These are phyloP conservation scores for Boletus speciosus DNA, from an alignment of 768 basidiomycete genomes.

Conservation along the genomic window DNA sequence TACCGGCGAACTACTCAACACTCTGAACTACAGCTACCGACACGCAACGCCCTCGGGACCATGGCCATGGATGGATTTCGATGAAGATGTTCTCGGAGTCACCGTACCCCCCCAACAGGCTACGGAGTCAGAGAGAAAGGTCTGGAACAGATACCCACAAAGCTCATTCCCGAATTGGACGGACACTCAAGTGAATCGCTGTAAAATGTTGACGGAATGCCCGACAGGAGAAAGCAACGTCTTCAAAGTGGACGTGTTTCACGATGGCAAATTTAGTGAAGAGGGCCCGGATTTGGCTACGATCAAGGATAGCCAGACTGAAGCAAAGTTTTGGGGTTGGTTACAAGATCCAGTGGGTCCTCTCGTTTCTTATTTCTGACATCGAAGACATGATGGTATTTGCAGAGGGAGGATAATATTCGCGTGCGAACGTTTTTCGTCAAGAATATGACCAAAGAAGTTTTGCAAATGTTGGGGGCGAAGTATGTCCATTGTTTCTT, in stretches of 20 bases:
- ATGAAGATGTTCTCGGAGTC: conserved; percentile 20
- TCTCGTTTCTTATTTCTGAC: neutral
- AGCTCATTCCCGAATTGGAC: conserved; percentile 34
- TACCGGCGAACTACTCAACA: neutral
- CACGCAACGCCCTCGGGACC: conserved; percentile 40
- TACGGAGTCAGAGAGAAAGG: neutral
- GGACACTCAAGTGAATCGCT: conserved; percentile 26
- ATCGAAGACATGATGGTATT: neutral
- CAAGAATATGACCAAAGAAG: conserved; percentile 46
- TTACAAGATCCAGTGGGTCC: conserved; percentile 33
- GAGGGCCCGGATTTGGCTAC: neutral
- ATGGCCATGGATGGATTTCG: conserved; percentile 43
- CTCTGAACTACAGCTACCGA: conserved; percentile 25
- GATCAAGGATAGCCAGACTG: conserved; percentile 12
- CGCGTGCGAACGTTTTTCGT: conserved; percentile 50
- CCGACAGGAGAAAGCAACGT: conserved; percentile 11
- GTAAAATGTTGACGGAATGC: conserved; percentile 27
- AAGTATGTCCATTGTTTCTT: conserved; percentile 34
- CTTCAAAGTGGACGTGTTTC: conserved; percentile 24
- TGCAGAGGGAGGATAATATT: conserved; percentile 32
- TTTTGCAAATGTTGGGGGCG: conserved; percentile 55
- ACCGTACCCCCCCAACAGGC: neutral
- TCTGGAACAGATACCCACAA: conserved; percentile 31
- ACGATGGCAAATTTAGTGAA: conserved; percentile 10
- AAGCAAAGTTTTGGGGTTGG: conserved; percentile 34